These are phyloP conservation scores for Taxillus chinensis DNA, from an alignment of 164 flowering plant species.

Conservation along the genomic window DNA sequence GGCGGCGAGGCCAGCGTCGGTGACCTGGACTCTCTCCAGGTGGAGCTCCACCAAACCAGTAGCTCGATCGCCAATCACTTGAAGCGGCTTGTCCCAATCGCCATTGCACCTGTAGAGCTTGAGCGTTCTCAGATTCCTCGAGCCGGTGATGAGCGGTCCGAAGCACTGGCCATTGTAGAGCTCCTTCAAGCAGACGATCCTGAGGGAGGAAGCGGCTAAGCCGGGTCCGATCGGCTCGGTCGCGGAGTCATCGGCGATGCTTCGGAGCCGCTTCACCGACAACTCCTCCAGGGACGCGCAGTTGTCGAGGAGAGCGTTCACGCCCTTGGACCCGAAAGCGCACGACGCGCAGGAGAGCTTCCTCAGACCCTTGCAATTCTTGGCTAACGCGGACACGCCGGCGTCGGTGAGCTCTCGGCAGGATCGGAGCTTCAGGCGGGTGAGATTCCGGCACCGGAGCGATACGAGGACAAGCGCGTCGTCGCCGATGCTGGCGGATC, in stretches of 20 bases:
- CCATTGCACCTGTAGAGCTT: neutral
- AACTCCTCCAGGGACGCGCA: neutral
- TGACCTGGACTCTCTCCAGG: conserved; percentile 1
- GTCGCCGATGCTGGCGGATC: conserved; percentile 33
- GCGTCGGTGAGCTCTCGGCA: conserved; percentile 41
- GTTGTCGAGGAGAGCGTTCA: conserved; percentile 1
- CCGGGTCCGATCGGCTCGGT: neutral
- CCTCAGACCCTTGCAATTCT: conserved; percentile 38
- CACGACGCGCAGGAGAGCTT: conserved; percentile 51
- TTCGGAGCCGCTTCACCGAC: conserved; percentile 1
- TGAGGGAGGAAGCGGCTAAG: neutral
- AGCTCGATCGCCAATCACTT: neutral
- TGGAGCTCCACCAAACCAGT: conserved; percentile 1
- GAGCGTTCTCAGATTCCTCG: neutral
- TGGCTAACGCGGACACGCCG: conserved; percentile 34
- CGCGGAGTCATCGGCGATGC: neutral
- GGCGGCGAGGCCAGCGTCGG: neutral
- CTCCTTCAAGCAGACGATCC: neutral
- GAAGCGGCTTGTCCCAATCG: neutral
- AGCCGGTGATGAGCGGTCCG: neutral
- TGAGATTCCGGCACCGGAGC: conserved; percentile 34
- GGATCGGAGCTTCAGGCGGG: conserved; percentile 44
- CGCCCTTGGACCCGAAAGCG: conserved; percentile 29
- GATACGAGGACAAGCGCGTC: conserved; percentile 33
- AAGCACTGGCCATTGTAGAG: neutral